Conservation (phyloP, 306 rosid species). For the Pachyrhizus erosus region DNA sequence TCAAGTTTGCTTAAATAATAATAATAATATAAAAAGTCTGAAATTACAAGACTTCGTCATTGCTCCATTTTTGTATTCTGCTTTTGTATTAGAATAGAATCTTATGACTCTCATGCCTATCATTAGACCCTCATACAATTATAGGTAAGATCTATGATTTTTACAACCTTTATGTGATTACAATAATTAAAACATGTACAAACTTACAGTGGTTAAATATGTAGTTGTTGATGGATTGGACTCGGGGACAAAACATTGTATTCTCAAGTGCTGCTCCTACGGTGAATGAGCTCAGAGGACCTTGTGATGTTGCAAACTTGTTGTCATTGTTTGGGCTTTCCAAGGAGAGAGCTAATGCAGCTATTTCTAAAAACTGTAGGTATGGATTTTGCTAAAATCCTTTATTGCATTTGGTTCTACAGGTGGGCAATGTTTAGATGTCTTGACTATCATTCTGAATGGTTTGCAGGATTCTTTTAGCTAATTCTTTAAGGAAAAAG, state of each 20-base stretch:
- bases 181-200: neutral
- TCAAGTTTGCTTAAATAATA: conserved; percentile 16
- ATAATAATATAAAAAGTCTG: neutral
- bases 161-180: conserved; percentile 13
- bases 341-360: conserved; percentile 78
- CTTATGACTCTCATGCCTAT: neutral
- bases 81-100: conserved; percentile 14
- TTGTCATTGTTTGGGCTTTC: conserved; percentile 77
- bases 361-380: conserved; percentile 89
- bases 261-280: conserved; percentile 80
- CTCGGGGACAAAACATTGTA: conserved; percentile 73
- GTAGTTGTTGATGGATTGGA: conserved; percentile 89
- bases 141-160: neutral
- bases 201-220: conserved; percentile 36
- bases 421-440: conserved; percentile 3
- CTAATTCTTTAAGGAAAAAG: conserved; percentile 78
- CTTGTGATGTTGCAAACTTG: conserved; percentile 87
- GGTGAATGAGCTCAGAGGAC: conserved; percentile 85
- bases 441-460: conserved; percentile 22
- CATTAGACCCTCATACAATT: neutral
- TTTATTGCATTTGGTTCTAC: conserved; percentile 12
- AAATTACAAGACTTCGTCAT: neutral
- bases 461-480: conserved; percentile 70
- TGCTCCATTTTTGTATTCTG: conserved; percentile 3
- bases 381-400: conserved; percentile 45